phyloP scores from a whole-genome alignment of 192 early-diverging fungal species.

The Gaertneriomyces semiglobifer region DNA sequence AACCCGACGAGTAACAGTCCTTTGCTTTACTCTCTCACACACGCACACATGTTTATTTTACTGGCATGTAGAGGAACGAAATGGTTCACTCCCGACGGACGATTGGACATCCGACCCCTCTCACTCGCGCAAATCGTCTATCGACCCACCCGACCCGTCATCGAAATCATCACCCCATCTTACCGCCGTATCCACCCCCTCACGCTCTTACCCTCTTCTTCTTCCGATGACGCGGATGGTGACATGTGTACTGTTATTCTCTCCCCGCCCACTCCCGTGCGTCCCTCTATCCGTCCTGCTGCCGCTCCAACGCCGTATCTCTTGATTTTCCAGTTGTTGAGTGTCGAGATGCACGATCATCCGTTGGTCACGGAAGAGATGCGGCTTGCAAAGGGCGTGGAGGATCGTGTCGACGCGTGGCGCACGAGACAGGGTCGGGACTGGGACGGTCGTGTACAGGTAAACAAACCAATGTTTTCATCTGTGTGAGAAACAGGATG shows the following conservation, averaged over 20 bases:
- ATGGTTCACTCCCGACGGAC: constrained; percentile 9
- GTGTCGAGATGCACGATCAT: constrained; percentile 47
- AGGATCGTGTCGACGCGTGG: constrained; percentile 31
- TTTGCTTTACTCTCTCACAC: neutral
- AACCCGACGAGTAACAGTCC: neutral
- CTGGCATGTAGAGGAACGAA: neutral
- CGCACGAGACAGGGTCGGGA: constrained; percentile 25
- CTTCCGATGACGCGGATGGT: neutral
- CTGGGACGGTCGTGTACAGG: neutral
- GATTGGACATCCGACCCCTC: neutral
- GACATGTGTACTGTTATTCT: neutral
- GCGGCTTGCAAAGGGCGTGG: constrained; percentile 34
- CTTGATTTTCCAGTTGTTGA: constrained; percentile 25
- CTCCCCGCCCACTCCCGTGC: neutral
- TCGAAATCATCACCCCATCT: neutral
- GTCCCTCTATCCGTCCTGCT: constrained; percentile 12
- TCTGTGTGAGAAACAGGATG: too few relatives aligned
- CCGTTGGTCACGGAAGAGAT: constrained; percentile 50
- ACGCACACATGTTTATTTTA: neutral
- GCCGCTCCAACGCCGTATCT: constrained; percentile 3
- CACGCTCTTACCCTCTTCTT: neutral
- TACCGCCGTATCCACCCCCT: constrained; percentile 3
- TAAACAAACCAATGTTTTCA: too few relatives aligned
- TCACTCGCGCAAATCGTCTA: neutral
- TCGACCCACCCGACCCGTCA: constrained; percentile 7